These are phyloP conservation scores for Entomortierella beljakovae DNA, from an alignment of 192 early-diverging fungal genomes.

Conservation along the genomic window DNA sequence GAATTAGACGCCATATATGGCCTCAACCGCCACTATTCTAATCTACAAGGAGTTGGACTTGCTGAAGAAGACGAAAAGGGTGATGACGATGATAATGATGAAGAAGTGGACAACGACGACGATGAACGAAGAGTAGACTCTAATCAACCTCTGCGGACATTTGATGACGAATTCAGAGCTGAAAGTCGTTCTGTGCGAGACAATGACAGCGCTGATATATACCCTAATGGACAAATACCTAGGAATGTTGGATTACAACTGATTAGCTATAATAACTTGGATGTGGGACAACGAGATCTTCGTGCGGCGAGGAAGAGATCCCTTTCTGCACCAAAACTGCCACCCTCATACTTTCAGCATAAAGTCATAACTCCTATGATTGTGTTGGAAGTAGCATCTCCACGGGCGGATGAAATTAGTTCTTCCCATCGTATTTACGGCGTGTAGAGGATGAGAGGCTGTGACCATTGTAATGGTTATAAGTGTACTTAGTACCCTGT, in stretches of 20 bases:
- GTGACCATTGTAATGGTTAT: not conserved
- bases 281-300: not conserved
- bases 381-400: not conserved
- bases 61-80: not conserved
- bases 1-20: slow-evolving; percentile 2
- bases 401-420: not conserved
- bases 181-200: no score
- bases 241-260: not conserved
- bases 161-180: no score
- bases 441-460: slow-evolving; percentile 1
- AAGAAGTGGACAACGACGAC: no score
- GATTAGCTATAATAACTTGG: no score
- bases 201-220: no score
- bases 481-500: not conserved
- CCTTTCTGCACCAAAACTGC: not conserved
- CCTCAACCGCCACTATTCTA: not conserved
- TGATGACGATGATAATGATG: no score
- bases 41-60: not conserved
- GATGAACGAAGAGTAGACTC: no score
- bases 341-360: not conserved
- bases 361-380: not conserved
- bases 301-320: not conserved
- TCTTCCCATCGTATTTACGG: not conserved
- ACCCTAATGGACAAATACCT: not conserved
- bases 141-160: no score